Evolutionary conservation across 805 yeast species (phyloP), one percentile per base, ranked within the genome.

Genomic region (Spathaspora girioi): DNA sequence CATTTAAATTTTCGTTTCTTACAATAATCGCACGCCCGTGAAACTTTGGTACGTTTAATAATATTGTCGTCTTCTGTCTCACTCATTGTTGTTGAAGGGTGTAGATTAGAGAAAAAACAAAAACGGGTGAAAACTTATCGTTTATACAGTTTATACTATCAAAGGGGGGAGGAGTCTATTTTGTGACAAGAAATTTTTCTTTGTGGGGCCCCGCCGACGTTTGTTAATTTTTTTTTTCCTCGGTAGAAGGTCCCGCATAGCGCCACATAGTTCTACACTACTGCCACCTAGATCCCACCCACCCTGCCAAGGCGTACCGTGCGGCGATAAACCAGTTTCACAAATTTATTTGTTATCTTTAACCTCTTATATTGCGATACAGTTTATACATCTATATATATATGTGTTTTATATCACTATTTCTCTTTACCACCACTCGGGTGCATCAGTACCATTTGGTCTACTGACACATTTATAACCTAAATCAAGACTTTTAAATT

Each of bases 1-100:
- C 65, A 61, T 51, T 45, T 50, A 27, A 50, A 46, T 27, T 41
- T 49, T 41, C 48, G 47, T 32, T 56, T 54, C 46, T 61, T 61
- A 43, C 65, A 61, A 19, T 55, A 54, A 46, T 61, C 65, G 45
- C 65, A 61, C n/a, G 65, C 65, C 9, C 62, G 56, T 29, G 64
- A 58, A 6, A 61, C 65, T 49, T 61, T 61, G 45, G 55, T 56
- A 14, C 65, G 50, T 49, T 58, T 59, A n/a, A 55, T 63, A 12
- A 29, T 31, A 15, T 17, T 15, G 5, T 35, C 40, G 15, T 35
- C 40, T 35, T 35, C 40, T 14, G 35, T 10, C n/a, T 35, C 40
- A 35, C 40, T 35, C 40, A 35, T 35, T n/a, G 7, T 4, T 23
- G 26, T 23, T 4, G 3, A 23, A 23, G 26, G 3, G 3, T 6